Base-by-base conservation (phyloP, 495 filamentous ascomycete species). In the Penicillium macrosclerotiorum region DNA sequence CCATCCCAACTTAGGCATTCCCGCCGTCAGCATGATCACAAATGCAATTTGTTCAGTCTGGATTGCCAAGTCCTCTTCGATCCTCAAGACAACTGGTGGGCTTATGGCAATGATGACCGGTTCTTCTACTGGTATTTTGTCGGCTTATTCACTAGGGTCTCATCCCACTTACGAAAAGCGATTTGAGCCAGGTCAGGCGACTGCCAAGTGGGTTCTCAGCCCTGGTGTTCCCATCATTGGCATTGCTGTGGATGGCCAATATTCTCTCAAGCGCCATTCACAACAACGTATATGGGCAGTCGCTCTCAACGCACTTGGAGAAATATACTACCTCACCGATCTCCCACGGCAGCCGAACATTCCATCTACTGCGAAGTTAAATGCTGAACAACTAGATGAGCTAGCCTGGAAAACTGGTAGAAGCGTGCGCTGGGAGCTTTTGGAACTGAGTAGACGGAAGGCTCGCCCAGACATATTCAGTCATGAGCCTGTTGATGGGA, bases 151-250 rank as follows among this genome's bases (percentile, higher is more conserved):
- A 11, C 63, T 96, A 5, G 88, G 88, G 25, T 74, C 76, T 7
- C 78, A 82, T 62, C 81, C 82, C 13, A 68, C 80, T 4, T 78
- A 81, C 25, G 83, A 84, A 8, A 74, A 78, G 26, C 83, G 85
- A 14, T 82, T 83, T 51, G 74, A 77, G 27, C 80, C 82, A 20
- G 90, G 89, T 4, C 85, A 91, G 45, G 72, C 90, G 32, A 93
- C 89, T 19, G 86, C 86, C 41, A 83, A 81, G 51, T 97, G 91
- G 90, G 82, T 87, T 17, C 72, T 98, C 18, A 88, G 88, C 51
- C 94, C 93, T 2, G 93, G 93, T 31, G 89, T 98, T 4, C 93
- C 93, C 4, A 91, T 98, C 33, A 80, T 96, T 26, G 79, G 81
- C 11, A 84, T 98, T 47, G 80, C 81, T 25, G 85, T 96, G 4